phyloP scores from a whole-genome alignment of 495 filamentous ascomycete genomes.

The Tuber aestivum region DNA sequence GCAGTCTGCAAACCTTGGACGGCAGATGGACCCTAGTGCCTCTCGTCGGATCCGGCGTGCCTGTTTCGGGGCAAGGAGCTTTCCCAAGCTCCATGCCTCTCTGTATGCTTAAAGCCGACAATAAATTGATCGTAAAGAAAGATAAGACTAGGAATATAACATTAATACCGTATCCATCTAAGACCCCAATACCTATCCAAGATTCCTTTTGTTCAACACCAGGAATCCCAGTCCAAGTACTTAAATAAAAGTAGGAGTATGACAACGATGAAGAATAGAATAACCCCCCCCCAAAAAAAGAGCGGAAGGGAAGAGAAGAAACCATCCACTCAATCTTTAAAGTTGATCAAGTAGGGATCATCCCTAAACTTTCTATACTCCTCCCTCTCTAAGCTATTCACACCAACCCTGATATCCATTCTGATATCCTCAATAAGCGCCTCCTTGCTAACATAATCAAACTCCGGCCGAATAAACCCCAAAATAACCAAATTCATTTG shows the following conservation, averaged over 20 bases:
- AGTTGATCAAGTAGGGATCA: constrained; percentile 45
- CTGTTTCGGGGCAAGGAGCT: not conserved
- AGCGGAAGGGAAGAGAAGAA: not conserved
- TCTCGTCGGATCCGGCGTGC: not conserved
- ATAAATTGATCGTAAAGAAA: not conserved
- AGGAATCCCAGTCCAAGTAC: not conserved
- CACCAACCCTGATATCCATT: constrained; percentile 78
- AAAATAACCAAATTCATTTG: constrained; percentile 70
- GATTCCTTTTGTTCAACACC: not conserved
- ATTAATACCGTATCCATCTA: not conserved
- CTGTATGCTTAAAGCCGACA: not conserved
- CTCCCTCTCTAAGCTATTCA: constrained; percentile 61
- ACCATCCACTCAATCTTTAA: constrained; percentile 6
- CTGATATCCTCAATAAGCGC: constrained; percentile 80
- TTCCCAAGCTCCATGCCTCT: not conserved
- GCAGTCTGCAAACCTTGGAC: not conserved
- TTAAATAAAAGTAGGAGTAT: not conserved
- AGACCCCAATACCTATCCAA: not conserved
- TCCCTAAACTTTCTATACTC: constrained; percentile 57
- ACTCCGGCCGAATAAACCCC: constrained; percentile 83
- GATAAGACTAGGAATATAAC: not conserved
- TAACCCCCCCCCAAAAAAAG: not conserved
- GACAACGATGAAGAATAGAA: too few relatives aligned
- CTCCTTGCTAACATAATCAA: constrained; percentile 78
- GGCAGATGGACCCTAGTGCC: not conserved